A percentile compares a stretch with the other conserved stretches of the same genome.
Evolutionary conservation across 1,284 basidiomycete genomes (phyloP).

Genomic region (Microstroma glucosiphilum): DNA sequence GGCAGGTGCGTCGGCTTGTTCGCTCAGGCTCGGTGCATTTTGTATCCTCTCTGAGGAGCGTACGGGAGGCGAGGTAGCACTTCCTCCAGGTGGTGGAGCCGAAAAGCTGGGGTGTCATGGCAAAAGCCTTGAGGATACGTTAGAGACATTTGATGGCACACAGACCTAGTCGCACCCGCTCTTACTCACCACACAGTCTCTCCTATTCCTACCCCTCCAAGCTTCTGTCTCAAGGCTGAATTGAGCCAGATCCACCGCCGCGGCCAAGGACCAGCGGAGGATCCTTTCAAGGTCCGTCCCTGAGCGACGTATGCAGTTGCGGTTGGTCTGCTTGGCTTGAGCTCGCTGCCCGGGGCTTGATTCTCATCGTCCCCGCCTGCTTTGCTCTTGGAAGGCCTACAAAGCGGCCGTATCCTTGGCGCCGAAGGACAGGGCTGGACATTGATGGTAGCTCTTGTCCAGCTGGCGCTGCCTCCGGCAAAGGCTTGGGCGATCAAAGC

Average conservation of each 20-base stretch:
- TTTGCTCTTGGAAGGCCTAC: background rate
- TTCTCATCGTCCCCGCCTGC: background rate
- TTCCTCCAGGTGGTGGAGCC: slow-evolving; percentile 2
- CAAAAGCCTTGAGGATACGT: no score
- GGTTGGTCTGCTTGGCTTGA: background rate
- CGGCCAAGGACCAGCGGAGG: background rate
- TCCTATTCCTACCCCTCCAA: background rate
- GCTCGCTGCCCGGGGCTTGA: no score
- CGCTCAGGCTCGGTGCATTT: background rate
- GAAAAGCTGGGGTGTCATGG: background rate
- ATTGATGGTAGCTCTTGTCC: background rate
- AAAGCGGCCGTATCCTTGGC: background rate
- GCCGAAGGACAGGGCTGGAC: slow-evolving; percentile 7
- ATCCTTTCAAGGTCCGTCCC: background rate
- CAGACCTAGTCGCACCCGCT: no score
- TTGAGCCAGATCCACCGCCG: slow-evolving; percentile 3
- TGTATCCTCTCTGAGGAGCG: background rate
- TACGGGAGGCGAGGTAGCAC: background rate
- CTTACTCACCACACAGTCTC: background rate
- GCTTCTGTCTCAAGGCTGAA: background rate
- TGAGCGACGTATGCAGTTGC: background rate
- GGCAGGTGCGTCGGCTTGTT: background rate
- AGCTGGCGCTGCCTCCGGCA: background rate
- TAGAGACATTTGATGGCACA: no score
- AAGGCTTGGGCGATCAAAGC: background rate